Base-by-base conservation (phyloP, 306 rosid genomes). In the Albizia julibrissin region DNA sequence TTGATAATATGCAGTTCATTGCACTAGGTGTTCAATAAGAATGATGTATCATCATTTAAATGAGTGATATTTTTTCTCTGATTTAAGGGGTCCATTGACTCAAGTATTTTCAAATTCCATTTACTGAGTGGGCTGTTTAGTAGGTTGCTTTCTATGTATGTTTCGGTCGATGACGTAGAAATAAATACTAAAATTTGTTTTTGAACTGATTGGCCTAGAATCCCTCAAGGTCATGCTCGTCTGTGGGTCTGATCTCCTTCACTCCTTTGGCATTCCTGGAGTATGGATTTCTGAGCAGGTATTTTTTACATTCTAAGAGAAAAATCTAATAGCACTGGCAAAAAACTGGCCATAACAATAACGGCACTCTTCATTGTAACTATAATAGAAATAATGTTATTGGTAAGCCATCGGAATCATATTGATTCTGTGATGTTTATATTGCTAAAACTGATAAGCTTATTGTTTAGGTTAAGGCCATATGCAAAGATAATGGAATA, bases 191-290 rank as follows among this genome's bases (percentile, higher is more conserved):
- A 67, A 26, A 81, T 76, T 21, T 77, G 29, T 31, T 44, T 82
- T 33, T 79, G 62, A 75, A 74, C 73, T 78, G 47, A 81, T 79
- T 84, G 64, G 85, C 81, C 50, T 82, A 93, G 99, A 91, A 89
- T 87, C 91, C 69, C 88, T 95, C 37, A 91, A 88, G 88, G 92
- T 92, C 87, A 89, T 93, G 96, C 91, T 93, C 67, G 90, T 92
- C 34, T 95, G 99, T 56, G 99, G 97, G 85, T 93, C 99, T 50
- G 99, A 95, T 90, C 93, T 95, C 62, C 88, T 95, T 47, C 92
- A 89, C 34, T 93, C 97, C 77, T 95, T 93, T 78, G 75, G 87
- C 69, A 83, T 84, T 85, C 97, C 98, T 80, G 96, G 94, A 86
- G 15, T 79, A 24, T 95, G 98, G 99, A 85, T 89, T 67, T 87